Base-by-base conservation (phyloP, 2,329 filamentous ascomycete genomes). In the Colletotrichum aenigma region DNA sequence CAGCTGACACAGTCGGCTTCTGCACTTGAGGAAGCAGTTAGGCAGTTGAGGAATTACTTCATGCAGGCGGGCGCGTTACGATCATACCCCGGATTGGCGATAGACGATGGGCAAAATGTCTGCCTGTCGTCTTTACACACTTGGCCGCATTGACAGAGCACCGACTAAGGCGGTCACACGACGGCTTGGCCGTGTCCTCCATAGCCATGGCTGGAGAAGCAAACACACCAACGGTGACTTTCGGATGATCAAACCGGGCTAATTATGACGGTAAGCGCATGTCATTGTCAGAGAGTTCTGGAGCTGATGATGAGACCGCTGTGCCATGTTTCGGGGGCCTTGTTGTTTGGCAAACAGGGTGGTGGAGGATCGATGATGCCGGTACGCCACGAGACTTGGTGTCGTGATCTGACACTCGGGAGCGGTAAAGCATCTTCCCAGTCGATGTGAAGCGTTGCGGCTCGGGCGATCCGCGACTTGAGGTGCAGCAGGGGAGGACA, bases 131-230 rank as follows among this genome's bases (percentile, higher is more conserved):
- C 62, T 30, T 18, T 60, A 32, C 65, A 7, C 30, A 16, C 21
- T 60, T 28, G 18, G 55, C 64, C 64, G 70, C 70, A 69, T 73
- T 73, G 65, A 73, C 52, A n/a, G 36, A 61, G 70, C 64, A 73
- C 64, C 70, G 55, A 73, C 55, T 21, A 62, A 52, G 65, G 70
- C 70, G 61, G 72, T 67, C 61, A 66, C 72, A 71, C 68, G 72
- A 75, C 24, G 72, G 26, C 36, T 15, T 38, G 55, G 32, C 68
- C 52, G 66, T 55, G 38, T 26, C 18, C 18, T 12, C 38, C 32
- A 32, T 32, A 32, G 38, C 38, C 24, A 55, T 26, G 24, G 30
- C 38, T 38, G 24, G 48, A 34, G 7, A 24, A 56, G 26, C 28
- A 48, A 67, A 13, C 12, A 32, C 24, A 56, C 30, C 66, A 32